Base-by-base conservation (phyloP, 305 asterid genomes). In the Rubia peregrina region DNA sequence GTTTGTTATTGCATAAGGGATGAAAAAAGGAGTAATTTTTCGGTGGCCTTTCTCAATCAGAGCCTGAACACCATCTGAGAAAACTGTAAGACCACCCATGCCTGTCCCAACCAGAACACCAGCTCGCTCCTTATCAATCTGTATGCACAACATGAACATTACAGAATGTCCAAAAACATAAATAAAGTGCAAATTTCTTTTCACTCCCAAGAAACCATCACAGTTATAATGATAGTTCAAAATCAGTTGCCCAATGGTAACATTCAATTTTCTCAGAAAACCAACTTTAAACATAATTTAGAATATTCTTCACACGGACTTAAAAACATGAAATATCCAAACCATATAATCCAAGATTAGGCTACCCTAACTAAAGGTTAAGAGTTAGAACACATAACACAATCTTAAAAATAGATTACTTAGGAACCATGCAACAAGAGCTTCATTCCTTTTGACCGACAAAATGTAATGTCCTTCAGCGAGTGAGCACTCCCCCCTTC, bases 21-120 rank as follows among this genome's bases (percentile, higher is more conserved):
- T 86, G 83, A 86, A 87, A 74, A 89, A 87, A 7, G 96, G 95
- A 57, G 84, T 75, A 13, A 89, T 86, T 76, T 86, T 90, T 84
- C 85, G 86, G 76, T 80, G 69, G 48, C 95, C 95, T 79, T 85
- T 88, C 62, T 80, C 85, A 11, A 88, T 78, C 46, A 86, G 80
- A 60, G 95, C 76, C 69, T 88, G 83, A 36, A 90, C 88, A 44
- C 90, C 96, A 26, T 66, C 82, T 65, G 89, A 85, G 80, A 88
- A 90, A 30, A 85, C 86, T 9, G 85, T 44, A 11, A 88, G 74
- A 41, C 92, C 91, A 44, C 96, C 90, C 85, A 89, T 86, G 3
- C 92, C 96, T 0, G 95, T 74, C 21, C 96, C 90, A 21, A 88
- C 89, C 57, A 88, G 72, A 55, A 87, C 89, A 19, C 95, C 88